Percentiles rank a stretch among this genome's conserved stretches.
Conservation (phyloP, 768 basidiomycete species). For the Coprinopsis marcescibilis region DNA sequence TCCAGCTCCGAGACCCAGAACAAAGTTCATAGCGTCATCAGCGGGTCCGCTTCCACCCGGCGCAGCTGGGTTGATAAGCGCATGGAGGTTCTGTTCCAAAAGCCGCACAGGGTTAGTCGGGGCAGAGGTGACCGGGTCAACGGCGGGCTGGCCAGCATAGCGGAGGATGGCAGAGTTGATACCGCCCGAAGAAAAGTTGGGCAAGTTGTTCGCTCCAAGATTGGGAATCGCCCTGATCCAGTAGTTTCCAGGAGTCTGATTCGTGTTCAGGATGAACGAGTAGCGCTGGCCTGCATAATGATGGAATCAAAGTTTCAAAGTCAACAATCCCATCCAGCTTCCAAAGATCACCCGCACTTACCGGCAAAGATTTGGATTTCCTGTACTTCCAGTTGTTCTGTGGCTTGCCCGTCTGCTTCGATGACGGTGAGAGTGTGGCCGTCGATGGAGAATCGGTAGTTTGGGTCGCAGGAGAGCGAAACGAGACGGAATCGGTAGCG, state of each 20-base stretch:
- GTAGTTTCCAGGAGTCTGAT: slow-evolving; percentile 38
- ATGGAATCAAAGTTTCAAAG: too few relatives aligned
- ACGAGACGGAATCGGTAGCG: slow-evolving; percentile 56
- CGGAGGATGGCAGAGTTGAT: slow-evolving; percentile 41
- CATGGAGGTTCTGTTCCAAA: slow-evolving; percentile 19
- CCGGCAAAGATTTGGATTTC: slow-evolving; percentile 35
- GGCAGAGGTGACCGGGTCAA: slow-evolving; percentile 19
- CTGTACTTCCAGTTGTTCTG: slow-evolving; percentile 30
- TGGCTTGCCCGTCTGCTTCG: slow-evolving; percentile 34
- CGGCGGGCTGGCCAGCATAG: slow-evolving; percentile 32
- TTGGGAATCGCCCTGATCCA: slow-evolving; percentile 30
- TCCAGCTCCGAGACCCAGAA: slow-evolving; percentile 9
- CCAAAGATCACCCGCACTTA: too few relatives aligned
- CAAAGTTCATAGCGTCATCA: slow-evolving; percentile 19
- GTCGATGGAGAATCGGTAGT: slow-evolving; percentile 39
- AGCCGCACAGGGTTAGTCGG: slow-evolving; percentile 9
- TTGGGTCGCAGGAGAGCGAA: slow-evolving; percentile 44
- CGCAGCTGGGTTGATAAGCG: slow-evolving; percentile 15
- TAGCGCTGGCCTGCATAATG: slow-evolving; percentile 35
- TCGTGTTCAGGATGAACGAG: slow-evolving; percentile 32
- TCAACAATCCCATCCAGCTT: too few relatives aligned
- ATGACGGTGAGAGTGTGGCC: slow-evolving; percentile 36
- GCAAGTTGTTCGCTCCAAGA: slow-evolving; percentile 12
- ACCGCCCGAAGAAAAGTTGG: slow-evolving; percentile 22
- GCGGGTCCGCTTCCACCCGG: slow-evolving; percentile 19